Evolutionary conservation across 768 basidiomycete species (phyloP), one percentile per base, ranked within the genome.

Genomic region (Russula virescens): DNA sequence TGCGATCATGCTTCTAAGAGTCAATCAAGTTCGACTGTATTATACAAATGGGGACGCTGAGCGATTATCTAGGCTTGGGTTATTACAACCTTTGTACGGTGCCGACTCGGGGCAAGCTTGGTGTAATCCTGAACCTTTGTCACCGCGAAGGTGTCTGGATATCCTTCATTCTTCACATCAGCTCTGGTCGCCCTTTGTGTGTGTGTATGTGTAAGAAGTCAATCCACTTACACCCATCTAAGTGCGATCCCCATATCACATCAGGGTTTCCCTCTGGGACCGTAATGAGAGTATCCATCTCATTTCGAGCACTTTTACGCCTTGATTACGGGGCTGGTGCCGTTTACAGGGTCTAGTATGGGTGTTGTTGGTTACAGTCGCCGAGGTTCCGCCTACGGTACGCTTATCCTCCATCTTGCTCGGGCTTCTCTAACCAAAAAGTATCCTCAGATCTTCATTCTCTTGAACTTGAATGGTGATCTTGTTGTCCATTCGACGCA

Each of bases 101-200:
- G 31, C 31, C 31, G 31, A n/a, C n/a, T n/a, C n/a, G n/a, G n/a
- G n/a, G n/a, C n/a, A n/a, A n/a, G 9, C 38, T 8, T 11, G 40
- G n/a, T 25, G 43, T n/a, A n/a, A n/a, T n/a, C n/a, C n/a, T n/a
- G n/a, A n/a, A n/a, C n/a, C n/a, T n/a, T n/a, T 16, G 38, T 53
- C 6, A 21, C 26, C 51, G 8, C 26, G n/a, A 38, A 65, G 64
- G 10, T 42, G 35, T 53, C 54, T 25, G 61, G 26, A 40, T 53
- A 63, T 47, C 25, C 57, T 23, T 52, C 61, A 40, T 52, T 57
- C 38, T 62, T 49, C 7, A 49, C 64, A 26, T 65, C 64, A 34
- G 34, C 64, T 8, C 38, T 65, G 19, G 48, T 65, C 25, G 45
- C 62, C 25, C 50, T 65, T 13, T 61, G 64, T 16, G 40, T 65